Percentiles rank a stretch among this genome's conserved stretches.
These are phyloP conservation scores for Teratosphaeria destructans DNA, from an alignment of 2,329 filamentous ascomycete species.

Conservation along the genomic window DNA sequence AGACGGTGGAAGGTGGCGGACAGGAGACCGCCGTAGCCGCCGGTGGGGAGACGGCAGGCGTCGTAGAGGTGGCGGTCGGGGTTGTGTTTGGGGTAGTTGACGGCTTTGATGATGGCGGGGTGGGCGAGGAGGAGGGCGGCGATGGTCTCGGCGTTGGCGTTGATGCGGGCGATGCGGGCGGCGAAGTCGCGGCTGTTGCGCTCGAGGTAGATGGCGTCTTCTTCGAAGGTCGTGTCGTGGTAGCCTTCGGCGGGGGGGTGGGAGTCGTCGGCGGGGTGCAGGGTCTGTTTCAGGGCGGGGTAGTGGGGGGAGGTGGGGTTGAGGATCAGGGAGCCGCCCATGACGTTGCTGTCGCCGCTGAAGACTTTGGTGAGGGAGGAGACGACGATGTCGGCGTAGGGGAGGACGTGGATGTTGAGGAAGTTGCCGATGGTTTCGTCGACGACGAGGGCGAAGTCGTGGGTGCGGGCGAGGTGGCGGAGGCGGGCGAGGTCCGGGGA, in stretches of 20 bases:
- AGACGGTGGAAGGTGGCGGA: constrained; percentile 68
- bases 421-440: constrained; percentile 97
- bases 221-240: constrained; percentile 87
- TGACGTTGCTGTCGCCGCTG: constrained; percentile 94
- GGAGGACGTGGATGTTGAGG: constrained; percentile 87
- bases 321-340: constrained; percentile 66
- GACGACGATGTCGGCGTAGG: constrained; percentile 80
- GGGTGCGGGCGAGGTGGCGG: constrained; percentile 64
- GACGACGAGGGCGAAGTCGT: constrained; percentile 80
- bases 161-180: constrained; percentile 71
- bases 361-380: constrained; percentile 96
- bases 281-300: constrained; percentile 52
- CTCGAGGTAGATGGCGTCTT: constrained; percentile 91
- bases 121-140: constrained; percentile 57
- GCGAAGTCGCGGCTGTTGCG: constrained; percentile 91
- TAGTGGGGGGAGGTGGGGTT: constrained; percentile 65
- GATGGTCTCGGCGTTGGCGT: constrained; percentile 73
- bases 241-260: constrained; percentile 41
- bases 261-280: constrained; percentile 26
- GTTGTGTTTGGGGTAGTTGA: constrained; percentile 81
- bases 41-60: constrained; percentile 57
- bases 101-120: constrained; percentile 61
- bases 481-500: constrained; percentile 81
- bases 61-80: constrained; percentile 66
- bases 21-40: constrained; percentile 78